Percentiles rank a stretch among this genome's conserved stretches.
Evolutionary conservation across 208 protist species (phyloP).

Genomic region (Wallacemonas sp.): DNA sequence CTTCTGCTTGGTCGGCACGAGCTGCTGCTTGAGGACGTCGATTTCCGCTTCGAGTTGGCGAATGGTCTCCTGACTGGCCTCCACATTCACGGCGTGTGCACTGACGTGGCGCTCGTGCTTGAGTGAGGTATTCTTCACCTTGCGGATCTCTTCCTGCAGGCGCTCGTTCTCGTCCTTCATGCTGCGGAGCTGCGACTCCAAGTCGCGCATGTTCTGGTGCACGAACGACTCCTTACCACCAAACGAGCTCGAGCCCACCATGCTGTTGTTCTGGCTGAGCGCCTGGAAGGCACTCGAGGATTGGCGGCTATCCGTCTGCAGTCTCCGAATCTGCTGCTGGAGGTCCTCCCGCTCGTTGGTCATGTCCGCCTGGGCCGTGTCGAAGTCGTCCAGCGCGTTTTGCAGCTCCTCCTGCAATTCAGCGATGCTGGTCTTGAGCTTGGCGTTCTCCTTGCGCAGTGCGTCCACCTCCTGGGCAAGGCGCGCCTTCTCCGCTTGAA

Average conservation of each 20-base stretch:
- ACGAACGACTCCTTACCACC: constrained; percentile 16
- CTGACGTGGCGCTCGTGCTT: constrained; percentile 20
- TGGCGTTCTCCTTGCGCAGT: constrained; percentile 55
- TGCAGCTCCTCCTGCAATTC: constrained; percentile 46
- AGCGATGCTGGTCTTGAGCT: constrained; percentile 53
- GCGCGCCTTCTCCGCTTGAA: not conserved
- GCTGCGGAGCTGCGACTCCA: constrained; percentile 38
- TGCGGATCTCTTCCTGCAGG: constrained; percentile 31
- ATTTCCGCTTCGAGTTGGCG: constrained; percentile 59
- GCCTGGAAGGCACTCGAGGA: constrained; percentile 14
- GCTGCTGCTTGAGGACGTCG: constrained; percentile 51
- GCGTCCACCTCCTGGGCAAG: constrained; percentile 37
- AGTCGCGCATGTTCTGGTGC: constrained; percentile 24
- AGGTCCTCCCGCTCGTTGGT: constrained; percentile 39
- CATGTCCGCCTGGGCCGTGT: constrained; percentile 32
- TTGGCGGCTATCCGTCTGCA: not conserved
- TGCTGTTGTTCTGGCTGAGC: constrained; percentile 16
- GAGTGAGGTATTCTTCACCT: constrained; percentile 19
- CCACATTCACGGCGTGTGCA: not conserved
- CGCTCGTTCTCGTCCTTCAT: constrained; percentile 49
- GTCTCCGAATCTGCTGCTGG: constrained; percentile 36
- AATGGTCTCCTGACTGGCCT: constrained; percentile 18
- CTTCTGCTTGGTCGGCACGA: constrained; percentile 86
- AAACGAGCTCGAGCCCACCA: not conserved
- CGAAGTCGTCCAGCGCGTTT: constrained; percentile 43